Evolutionary conservation across 2,329 filamentous ascomycete species (phyloP).

Genomic region (Pseudocercospora macadamiae): DNA sequence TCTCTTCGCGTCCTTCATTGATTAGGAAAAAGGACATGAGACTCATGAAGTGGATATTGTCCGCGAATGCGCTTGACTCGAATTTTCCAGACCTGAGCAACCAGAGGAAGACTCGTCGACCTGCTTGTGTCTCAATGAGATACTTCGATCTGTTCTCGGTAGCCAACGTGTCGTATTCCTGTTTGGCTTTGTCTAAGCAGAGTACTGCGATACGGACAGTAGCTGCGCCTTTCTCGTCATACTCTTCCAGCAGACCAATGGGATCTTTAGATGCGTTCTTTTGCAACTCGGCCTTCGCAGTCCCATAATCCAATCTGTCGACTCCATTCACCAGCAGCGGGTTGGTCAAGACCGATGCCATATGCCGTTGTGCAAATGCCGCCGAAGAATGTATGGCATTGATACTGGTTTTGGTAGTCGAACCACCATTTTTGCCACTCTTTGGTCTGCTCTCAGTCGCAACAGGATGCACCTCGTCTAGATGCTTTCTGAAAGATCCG

Average conservation of each 20-base stretch:
- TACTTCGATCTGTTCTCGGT: constrained; percentile 19
- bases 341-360: constrained; percentile 55
- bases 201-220: constrained; percentile 42
- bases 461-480: constrained; percentile 61
- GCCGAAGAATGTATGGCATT: constrained; percentile 40
- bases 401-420: constrained; percentile 3
- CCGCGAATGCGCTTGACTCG: constrained; percentile 24
- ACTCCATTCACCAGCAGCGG: constrained; percentile 46
- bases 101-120: constrained; percentile 35
- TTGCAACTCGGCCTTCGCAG: constrained; percentile 34
- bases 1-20: constrained; percentile 32
- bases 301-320: constrained; percentile 17
- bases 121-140: constrained; percentile 27
- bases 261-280: constrained; percentile 40
- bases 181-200: constrained; percentile 41
- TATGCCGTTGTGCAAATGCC: constrained; percentile 47
- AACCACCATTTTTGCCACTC: constrained; percentile 8
- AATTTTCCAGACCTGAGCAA: constrained; percentile 29
- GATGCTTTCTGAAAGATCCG: constrained; percentile 64
- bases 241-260: constrained; percentile 45
- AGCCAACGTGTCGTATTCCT: constrained; percentile 22
- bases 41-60: constrained; percentile 27
- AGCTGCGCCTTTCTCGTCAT: constrained; percentile 43
- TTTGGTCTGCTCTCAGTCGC: constrained; percentile 18
- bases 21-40: constrained; percentile 32